Conservation (phyloP, 805 yeast genomes). For the Kazachstania viticola region DNA sequence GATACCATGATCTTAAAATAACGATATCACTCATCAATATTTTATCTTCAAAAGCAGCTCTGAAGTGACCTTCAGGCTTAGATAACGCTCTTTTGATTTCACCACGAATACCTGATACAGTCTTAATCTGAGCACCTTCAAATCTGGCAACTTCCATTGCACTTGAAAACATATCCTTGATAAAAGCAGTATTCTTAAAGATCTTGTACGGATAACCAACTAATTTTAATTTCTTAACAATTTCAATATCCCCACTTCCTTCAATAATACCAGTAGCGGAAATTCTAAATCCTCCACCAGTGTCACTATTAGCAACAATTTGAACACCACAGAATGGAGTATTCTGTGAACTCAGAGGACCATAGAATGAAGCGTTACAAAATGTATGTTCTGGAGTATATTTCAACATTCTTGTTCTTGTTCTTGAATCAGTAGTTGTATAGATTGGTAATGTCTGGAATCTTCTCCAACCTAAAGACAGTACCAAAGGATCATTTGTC, state of each 20-base stretch:
- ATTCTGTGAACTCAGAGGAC: conserved; percentile 94
- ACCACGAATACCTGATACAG: conserved; percentile 95
- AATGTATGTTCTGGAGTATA: conserved; percentile 97
- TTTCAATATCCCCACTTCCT: conserved; percentile 80
- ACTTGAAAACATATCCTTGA: conserved; percentile 90
- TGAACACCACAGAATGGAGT: conserved; percentile 96
- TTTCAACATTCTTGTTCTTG: conserved; percentile 94
- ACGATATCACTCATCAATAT: conserved; percentile 82
- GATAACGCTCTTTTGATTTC: conserved; percentile 91
- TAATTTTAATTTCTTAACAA: conserved; percentile 88
- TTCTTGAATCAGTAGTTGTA: conserved; percentile 93
- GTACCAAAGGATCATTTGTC: conserved; percentile 87
- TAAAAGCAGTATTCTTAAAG: conserved; percentile 91
- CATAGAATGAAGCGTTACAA: conserved; percentile 91
- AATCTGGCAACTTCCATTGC: conserved; percentile 92
- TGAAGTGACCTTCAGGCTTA: conserved; percentile 87
- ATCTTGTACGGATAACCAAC: conserved; percentile 93
- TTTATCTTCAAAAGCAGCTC: conserved; percentile 97
- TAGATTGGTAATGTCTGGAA: conserved; percentile 94
- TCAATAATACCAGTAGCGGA: conserved; percentile 96
- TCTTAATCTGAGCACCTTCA: conserved; percentile 94
- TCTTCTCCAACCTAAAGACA: conserved; percentile 96
- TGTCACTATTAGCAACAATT: conserved; percentile 68
- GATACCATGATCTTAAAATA: conserved; percentile 92
- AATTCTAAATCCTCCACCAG: conserved; percentile 84